phyloP scores from a whole-genome alignment of 139 green algal species.

The Nannochloris sp. region DNA sequence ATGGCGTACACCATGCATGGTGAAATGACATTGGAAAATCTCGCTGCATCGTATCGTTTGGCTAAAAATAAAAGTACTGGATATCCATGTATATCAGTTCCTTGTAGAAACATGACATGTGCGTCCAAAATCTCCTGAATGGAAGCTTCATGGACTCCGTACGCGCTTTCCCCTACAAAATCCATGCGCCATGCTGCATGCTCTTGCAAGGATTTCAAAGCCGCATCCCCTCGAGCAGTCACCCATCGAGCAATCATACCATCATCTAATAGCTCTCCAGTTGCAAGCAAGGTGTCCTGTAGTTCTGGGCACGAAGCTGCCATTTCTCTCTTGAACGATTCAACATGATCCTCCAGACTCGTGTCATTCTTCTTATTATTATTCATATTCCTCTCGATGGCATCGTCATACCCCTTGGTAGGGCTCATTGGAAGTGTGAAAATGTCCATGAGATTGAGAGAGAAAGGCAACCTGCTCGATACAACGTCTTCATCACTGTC shows the following conservation, averaged over 20 bases:
- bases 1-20: constrained; percentile 28
- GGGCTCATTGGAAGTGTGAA: no score
- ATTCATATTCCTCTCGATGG: no score
- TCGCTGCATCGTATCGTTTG: neutral
- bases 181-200: constrained; percentile 28
- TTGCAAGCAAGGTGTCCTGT: neutral
- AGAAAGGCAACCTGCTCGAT: no score
- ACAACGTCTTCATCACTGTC: no score
- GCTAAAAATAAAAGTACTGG: constrained; percentile 29
- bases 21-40: constrained; percentile 18
- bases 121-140: constrained; percentile 31
- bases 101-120: constrained; percentile 39
- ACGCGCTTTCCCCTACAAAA: neutral
- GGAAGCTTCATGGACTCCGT: constrained; percentile 21
- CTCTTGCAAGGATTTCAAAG: constrained; percentile 8
- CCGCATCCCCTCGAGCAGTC: constrained; percentile 12
- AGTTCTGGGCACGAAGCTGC: neutral
- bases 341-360: no score
- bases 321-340: no score
- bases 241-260: constrained; percentile 22
- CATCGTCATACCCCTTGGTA: no score
- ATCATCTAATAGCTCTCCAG: constrained; percentile 16
- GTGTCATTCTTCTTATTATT: no score
- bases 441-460: no score
- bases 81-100: constrained; percentile 15